phyloP scores from a whole-genome alignment of 2,329 filamentous ascomycete genomes.

The Sclerotinia borealis region DNA sequence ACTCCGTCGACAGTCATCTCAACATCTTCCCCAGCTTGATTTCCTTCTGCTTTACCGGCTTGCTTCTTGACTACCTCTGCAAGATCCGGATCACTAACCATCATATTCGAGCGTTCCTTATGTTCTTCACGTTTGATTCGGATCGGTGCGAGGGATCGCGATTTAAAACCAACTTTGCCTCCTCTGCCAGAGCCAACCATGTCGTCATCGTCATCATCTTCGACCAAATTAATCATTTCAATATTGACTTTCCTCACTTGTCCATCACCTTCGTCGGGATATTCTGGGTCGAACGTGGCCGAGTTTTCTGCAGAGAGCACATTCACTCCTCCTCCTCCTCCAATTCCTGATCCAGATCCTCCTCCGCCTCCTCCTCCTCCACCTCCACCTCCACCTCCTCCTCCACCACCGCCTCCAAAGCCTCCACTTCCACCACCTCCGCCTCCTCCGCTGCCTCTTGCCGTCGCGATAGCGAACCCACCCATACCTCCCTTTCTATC shows the following conservation, averaged over 20 bases:
- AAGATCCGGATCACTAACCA: conserved; percentile 18
- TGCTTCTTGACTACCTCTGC: conserved; percentile 6
- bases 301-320: conserved; percentile 1
- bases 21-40: background rate
- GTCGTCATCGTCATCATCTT: conserved; percentile 21
- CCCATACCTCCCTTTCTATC: conserved; percentile 7
- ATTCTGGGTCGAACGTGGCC: conserved; percentile 21
- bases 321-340: background rate
- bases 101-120: conserved; percentile 26
- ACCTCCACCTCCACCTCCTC: background rate
- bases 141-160: conserved; percentile 25
- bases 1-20: background rate
- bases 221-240: conserved; percentile 26
- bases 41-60: conserved; percentile 11
- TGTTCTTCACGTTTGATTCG: conserved; percentile 30
- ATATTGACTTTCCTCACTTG: conserved; percentile 26
- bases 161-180: conserved; percentile 14
- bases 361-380: background rate
- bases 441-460: conserved; percentile 1
- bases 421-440: conserved; percentile 11
- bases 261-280: conserved; percentile 28
- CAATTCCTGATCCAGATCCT: conserved; percentile 6
- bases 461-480: background rate
- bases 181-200: conserved; percentile 10
- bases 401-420: background rate